Conservation (phyloP, 1,284 basidiomycete species). For the Tylopilus sp. region DNA sequence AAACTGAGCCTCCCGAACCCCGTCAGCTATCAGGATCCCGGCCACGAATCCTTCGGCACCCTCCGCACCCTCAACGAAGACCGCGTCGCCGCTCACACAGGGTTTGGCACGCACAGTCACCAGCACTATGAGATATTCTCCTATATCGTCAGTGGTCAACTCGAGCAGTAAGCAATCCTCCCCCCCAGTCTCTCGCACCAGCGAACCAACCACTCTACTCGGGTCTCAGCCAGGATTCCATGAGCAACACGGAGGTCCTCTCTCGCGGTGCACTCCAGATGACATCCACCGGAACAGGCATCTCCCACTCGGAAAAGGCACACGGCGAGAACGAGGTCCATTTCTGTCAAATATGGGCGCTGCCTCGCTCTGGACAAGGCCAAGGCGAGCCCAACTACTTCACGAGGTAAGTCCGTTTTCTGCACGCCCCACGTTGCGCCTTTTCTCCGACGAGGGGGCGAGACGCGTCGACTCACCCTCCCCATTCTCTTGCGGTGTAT, state of each 20-base stretch:
- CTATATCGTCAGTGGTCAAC: slow-evolving; percentile 74
- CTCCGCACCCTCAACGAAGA: slow-evolving; percentile 89
- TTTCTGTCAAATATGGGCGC: slow-evolving; percentile 87
- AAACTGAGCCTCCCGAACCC: not conserved
- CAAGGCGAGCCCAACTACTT: slow-evolving; percentile 70
- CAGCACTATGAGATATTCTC: slow-evolving; percentile 90
- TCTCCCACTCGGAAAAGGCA: slow-evolving; percentile 77
- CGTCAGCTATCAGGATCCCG: slow-evolving; percentile 57
- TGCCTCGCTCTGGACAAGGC: slow-evolving; percentile 53
- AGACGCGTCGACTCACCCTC: too few species aligned
- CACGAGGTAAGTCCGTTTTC: slow-evolving; percentile 53
- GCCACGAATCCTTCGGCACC: slow-evolving; percentile 56
- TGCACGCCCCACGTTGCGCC: too few species aligned
- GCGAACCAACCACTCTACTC: not conserved
- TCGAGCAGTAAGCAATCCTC: slow-evolving; percentile 61
- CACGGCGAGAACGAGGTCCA: slow-evolving; percentile 62
- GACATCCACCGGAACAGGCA: slow-evolving; percentile 86
- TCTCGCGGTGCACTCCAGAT: slow-evolving; percentile 87
- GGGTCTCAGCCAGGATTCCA: slow-evolving; percentile 67
- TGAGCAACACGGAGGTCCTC: slow-evolving; percentile 87
- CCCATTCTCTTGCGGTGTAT: not conserved
- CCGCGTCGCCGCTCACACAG: slow-evolving; percentile 70
- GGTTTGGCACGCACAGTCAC: slow-evolving; percentile 86
- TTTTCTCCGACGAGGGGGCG: too few species aligned
- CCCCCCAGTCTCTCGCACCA: slow-evolving; percentile 1